Base-by-base conservation (phyloP, 78 protist species). In the Dictyostelium purpureum region DNA sequence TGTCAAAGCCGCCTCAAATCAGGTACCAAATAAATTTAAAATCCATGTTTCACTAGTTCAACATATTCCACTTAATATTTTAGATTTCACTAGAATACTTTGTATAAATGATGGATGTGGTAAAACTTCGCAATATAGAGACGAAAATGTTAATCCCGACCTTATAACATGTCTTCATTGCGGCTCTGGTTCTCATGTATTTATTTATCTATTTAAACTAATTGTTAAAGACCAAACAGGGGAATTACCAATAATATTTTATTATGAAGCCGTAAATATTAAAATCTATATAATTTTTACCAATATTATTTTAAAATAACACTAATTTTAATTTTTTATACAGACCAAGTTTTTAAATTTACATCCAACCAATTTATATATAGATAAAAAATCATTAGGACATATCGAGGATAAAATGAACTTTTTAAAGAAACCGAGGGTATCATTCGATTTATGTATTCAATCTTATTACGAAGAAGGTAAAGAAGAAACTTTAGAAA, bases 191-290 rank as follows among this genome's bases (percentile, higher is more conserved):
- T 38, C 66, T 38, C 31, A 28, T 5, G 54, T 21, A 43, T 69
- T 38, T 49, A 40, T 52, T 6, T 81, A 33, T 69, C 31, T 67
- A 33, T 35, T 67, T 33, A 81, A 81, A 52, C 19, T 67, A 11
- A 47, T 81, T 26, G 31, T 81, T 19, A 51, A 47, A 37, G 89
- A 81, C 67, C 28, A 51, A 24, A 67, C 89, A 51, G 89, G 78
- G 49, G 51, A 45, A 49, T 51, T 81, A 24, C 88, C 88, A 33
- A 56, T 67, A 0, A 67, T 81, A 11, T 67, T 37, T 65, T 38
- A 40, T 11, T 9, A 81, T n/a, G 40, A 81, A 14, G 69, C 89
- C n/a, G 89, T 81, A 69, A 49, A 78, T 67, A 67, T 45, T 6
- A 35, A 26, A 45, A 5, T 43, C 3, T 59, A n/a, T 40, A 75